Percentiles rank a stretch among this genome's conserved stretches.
Evolutionary conservation across 2,329 filamentous ascomycete species (phyloP).

Genomic region (Diaporthe humulicola): DNA sequence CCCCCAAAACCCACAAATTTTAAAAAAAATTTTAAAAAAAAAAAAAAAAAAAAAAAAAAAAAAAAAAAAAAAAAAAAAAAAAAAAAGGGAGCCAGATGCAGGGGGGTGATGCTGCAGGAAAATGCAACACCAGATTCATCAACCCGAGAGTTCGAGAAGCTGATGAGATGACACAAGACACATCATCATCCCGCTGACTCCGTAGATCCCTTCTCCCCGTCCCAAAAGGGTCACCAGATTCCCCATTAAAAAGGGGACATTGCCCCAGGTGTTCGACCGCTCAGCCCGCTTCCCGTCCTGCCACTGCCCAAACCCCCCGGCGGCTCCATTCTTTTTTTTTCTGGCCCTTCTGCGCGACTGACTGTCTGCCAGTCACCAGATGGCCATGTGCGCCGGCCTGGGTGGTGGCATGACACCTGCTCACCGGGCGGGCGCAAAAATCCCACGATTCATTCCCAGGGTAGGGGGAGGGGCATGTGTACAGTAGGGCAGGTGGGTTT

Average conservation of each 20-base stretch:
- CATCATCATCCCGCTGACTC: conserved; percentile 33
- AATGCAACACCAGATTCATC: conserved; percentile 8
- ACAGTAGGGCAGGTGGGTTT: conserved; percentile 4
- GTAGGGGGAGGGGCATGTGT: neutral
- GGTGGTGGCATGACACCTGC: conserved; percentile 23
- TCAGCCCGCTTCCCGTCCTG: conserved; percentile 20
- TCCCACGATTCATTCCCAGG: conserved; percentile 19
- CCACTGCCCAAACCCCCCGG: neutral
- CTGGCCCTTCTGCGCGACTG: neutral
- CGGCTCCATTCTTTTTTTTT: neutral
- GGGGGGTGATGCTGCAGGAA: neutral
- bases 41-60: neutral
- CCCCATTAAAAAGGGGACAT: conserved; percentile 18
- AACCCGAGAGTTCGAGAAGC: conserved; percentile 18
- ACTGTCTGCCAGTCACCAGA: neutral
- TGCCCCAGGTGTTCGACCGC: conserved; percentile 35
- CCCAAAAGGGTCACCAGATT: conserved; percentile 31
- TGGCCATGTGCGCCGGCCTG: conserved; percentile 25
- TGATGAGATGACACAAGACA: conserved; percentile 24
- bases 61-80: neutral
- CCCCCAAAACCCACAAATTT: neutral
- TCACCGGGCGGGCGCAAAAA: conserved; percentile 6
- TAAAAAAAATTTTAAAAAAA: neutral
- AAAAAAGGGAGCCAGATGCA: conserved; percentile 3
- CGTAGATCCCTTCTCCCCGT: conserved; percentile 29